A percentile compares a stretch with the other conserved stretches of the same genome.
phyloP scores from a whole-genome alignment of 1,139 yeast genomes.

The Geotrichum fermentans region DNA sequence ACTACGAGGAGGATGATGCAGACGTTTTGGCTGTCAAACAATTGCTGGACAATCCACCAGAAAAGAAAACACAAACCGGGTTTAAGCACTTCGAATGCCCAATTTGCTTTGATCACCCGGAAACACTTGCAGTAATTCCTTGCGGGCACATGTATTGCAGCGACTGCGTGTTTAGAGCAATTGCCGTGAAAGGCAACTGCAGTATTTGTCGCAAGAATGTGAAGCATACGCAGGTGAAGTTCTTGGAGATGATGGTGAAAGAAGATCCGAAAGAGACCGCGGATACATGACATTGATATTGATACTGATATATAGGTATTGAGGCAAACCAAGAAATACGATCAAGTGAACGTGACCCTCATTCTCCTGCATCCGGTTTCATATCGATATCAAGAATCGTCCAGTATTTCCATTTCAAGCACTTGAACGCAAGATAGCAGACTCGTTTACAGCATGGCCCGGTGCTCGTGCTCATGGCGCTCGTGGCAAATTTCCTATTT shows the following conservation, averaged over 20 bases:
- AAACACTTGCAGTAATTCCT: conserved; percentile 34
- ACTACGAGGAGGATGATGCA: conserved; percentile 10
- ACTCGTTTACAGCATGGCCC: too few species aligned
- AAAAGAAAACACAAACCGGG: conserved; percentile 19
- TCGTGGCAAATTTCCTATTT: too few species aligned
- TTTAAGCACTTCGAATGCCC: conserved; percentile 30
- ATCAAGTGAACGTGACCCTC: too few species aligned
- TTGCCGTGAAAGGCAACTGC: conserved; percentile 37
- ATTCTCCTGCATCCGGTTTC: too few species aligned
- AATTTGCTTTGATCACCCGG: conserved; percentile 37
- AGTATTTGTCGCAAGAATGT: conserved; percentile 36
- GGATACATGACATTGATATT: not conserved
- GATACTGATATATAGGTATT: not conserved
- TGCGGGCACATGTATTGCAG: conserved; percentile 40
- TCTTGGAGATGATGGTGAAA: conserved; percentile 27
- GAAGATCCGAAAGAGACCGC: not conserved
- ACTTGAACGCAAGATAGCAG: too few species aligned
- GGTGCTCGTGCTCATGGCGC: too few species aligned
- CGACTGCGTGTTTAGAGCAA: conserved; percentile 37
- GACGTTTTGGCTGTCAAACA: conserved; percentile 5
- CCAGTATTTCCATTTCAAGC: too few species aligned
- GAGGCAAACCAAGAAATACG: too few species aligned
- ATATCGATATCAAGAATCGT: too few species aligned
- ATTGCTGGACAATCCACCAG: conserved; percentile 6
- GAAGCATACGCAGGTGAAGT: conserved; percentile 29